These are phyloP conservation scores for Ogataea ramenticola DNA, from an alignment of 805 yeast species.

Conservation along the genomic window DNA sequence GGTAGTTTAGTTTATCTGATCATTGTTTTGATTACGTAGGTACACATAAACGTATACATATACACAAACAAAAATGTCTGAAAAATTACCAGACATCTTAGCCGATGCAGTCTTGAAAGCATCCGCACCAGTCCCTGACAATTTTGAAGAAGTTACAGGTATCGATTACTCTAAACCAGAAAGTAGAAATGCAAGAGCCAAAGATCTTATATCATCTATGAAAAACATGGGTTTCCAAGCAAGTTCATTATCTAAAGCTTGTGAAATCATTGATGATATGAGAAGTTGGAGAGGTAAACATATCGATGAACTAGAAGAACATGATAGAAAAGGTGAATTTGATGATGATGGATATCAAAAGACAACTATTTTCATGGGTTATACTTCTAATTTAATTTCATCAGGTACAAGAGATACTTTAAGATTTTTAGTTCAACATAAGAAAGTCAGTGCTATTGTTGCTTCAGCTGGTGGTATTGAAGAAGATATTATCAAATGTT, in stretches of 20 bases:
- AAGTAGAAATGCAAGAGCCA: constrained; percentile 72
- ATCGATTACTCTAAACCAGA: constrained; percentile 79
- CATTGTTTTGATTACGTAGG: too few relatives aligned
- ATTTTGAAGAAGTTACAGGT: constrained; percentile 74
- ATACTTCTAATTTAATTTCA: constrained; percentile 91
- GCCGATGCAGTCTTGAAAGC: constrained; percentile 87
- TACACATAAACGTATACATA: too few relatives aligned
- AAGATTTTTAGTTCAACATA: constrained; percentile 84
- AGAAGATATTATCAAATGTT: constrained; percentile 92
- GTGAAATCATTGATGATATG: constrained; percentile 91
- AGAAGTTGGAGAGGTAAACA: constrained; percentile 87
- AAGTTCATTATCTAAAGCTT: constrained; percentile 74
- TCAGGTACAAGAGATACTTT: constrained; percentile 91
- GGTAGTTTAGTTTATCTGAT: too few relatives aligned
- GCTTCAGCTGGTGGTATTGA: constrained; percentile 99
- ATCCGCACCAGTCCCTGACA: constrained; percentile 80
- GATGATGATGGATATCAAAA: constrained; percentile 74
- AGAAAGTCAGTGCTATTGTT: constrained; percentile 90
- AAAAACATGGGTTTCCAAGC: constrained; percentile 97
- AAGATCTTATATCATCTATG: constrained; percentile 76
- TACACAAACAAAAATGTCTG: background rate
- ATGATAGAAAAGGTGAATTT: constrained; percentile 64
- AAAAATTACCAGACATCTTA: constrained; percentile 60
- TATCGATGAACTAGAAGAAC: constrained; percentile 59
- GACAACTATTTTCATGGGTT: constrained; percentile 91